Base-by-base conservation (phyloP, 306 rosid species). In the Crotalaria pallida region DNA sequence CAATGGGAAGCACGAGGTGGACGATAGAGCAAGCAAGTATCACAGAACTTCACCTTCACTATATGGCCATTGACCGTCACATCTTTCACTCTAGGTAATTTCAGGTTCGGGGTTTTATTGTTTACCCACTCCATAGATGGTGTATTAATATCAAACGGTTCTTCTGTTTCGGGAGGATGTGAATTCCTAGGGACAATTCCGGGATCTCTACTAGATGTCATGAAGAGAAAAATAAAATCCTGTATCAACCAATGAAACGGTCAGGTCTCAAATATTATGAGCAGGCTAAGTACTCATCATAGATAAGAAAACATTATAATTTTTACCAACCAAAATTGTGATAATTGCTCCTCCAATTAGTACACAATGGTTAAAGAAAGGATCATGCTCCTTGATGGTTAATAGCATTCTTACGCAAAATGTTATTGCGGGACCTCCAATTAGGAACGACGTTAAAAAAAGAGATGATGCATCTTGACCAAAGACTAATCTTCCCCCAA, bases 1-100 rank as follows among this genome's bases (percentile, higher is more conserved):
- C 98, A 93, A 80, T 93, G 98, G 38, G 98, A 93, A 44, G 96
- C 98, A 0, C 98, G 91, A 0, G 98, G 96, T 7, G 93, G 98
- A 33, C 98, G 96, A 81, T 88, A 93, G 5, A 90, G 68, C 67
- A 88, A 79, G 75, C 98, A 93, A 48, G 98, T 93, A 43, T 93
- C 98, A 44, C 98, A 93, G 67, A 88, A 90, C 43, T 93, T 93
- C 31, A 93, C 96, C 75, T 88, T 93, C 7, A 93, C 84, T 7
- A 82, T 77, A 29, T 86, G 82, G 49, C 92, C 96, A 62, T 93
- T 93, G 52, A 93, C 81, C 0, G 5, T 56, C 13, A 90, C 73
- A 67, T 93, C 93, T 80, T 87, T 93, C 27, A 82, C 75, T 74
- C 91, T 87, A 0, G 97, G 97, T 68, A 93, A 26, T 83, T 74